Evolutionary conservation across 106 monocot species (phyloP).

Genomic region (Phalaenopsis aphrodite): DNA sequence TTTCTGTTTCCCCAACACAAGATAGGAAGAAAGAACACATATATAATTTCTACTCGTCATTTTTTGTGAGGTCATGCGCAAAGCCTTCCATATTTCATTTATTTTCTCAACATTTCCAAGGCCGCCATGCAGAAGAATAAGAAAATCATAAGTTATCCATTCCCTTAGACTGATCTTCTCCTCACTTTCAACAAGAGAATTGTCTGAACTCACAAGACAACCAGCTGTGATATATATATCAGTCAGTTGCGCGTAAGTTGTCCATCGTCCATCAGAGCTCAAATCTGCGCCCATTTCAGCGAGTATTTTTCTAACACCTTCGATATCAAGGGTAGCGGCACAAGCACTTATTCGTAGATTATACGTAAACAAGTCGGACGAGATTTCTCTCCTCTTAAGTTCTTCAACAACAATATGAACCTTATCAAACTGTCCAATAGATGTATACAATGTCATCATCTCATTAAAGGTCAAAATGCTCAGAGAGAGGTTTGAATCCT

Average conservation of each 20-base stretch:
- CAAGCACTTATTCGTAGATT: conserved; percentile 82
- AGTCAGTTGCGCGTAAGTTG: conserved; percentile 46
- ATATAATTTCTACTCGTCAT: conserved; percentile 75
- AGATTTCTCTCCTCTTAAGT: conserved; percentile 42
- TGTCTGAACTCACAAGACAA: conserved; percentile 34
- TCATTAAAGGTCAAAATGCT: conserved; percentile 63
- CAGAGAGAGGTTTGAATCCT: conserved; percentile 26
- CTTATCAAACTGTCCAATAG: conserved; percentile 77
- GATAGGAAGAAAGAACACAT: conserved; percentile 61
- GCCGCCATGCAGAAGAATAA: conserved; percentile 63
- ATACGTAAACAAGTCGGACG: conserved; percentile 79
- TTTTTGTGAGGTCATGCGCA: conserved; percentile 52
- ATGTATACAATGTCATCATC: conserved; percentile 95
- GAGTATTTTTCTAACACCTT: conserved; percentile 52
- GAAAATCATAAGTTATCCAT: conserved; percentile 90
- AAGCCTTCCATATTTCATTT: conserved; percentile 79
- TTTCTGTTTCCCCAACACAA: conserved; percentile 48
- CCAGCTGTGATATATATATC: conserved; percentile 49
- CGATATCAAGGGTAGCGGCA: conserved; percentile 55
- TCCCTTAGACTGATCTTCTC: conserved; percentile 46
- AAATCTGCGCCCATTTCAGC: conserved; percentile 58
- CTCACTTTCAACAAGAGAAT: conserved; percentile 37
- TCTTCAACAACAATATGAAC: conserved; percentile 52
- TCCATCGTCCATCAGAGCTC: conserved; percentile 40
- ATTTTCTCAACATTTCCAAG: conserved; percentile 62